A percentile compares a stretch with the other conserved stretches of the same genome.
phyloP scores from a whole-genome alignment of 305 asterid species.

The Ilex paraguariensis region DNA sequence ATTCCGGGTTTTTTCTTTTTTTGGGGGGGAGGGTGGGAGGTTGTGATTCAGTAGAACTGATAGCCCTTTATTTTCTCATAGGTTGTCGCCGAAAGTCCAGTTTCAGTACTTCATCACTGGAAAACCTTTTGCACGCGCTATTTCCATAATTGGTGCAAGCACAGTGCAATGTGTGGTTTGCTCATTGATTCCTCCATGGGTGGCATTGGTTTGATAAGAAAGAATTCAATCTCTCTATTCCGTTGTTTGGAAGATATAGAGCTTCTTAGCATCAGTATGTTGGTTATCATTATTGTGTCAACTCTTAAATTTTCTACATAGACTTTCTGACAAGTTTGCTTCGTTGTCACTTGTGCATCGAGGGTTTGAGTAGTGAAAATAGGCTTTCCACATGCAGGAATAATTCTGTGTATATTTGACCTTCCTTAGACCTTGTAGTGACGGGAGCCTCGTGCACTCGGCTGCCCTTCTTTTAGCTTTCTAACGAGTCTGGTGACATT shows the following conservation, averaged over 20 bases:
- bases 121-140: slow-evolving; percentile 58
- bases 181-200: slow-evolving; percentile 72
- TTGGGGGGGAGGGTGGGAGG: slow-evolving; percentile 2
- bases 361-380: too few relatives aligned
- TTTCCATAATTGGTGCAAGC: slow-evolving; percentile 66
- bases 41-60: slow-evolving; percentile 16
- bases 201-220: slow-evolving; percentile 78
- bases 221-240: slow-evolving; percentile 61
- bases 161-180: slow-evolving; percentile 74
- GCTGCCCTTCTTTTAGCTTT: too few relatives aligned
- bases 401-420: too few relatives aligned
- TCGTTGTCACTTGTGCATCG: too few relatives aligned
- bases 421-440: too few relatives aligned
- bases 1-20: too few relatives aligned
- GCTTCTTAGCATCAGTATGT: slow-evolving; percentile 61
- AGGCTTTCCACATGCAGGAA: too few relatives aligned
- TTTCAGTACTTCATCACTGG: slow-evolving; percentile 72
- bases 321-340: slow-evolving; percentile 4
- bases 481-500: background rate
- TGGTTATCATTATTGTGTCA: slow-evolving; percentile 11
- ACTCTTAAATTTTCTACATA: slow-evolving; percentile 15
- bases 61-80: slow-evolving; percentile 33
- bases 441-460: too few relatives aligned
- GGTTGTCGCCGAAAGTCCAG: slow-evolving; percentile 68
- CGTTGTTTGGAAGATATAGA: slow-evolving; percentile 87